A percentile compares a stretch with the other conserved stretches of the same genome.
These are phyloP conservation scores for Barbatosphaeria neglecta DNA, from an alignment of 495 filamentous ascomycete genomes.

Conservation along the genomic window DNA sequence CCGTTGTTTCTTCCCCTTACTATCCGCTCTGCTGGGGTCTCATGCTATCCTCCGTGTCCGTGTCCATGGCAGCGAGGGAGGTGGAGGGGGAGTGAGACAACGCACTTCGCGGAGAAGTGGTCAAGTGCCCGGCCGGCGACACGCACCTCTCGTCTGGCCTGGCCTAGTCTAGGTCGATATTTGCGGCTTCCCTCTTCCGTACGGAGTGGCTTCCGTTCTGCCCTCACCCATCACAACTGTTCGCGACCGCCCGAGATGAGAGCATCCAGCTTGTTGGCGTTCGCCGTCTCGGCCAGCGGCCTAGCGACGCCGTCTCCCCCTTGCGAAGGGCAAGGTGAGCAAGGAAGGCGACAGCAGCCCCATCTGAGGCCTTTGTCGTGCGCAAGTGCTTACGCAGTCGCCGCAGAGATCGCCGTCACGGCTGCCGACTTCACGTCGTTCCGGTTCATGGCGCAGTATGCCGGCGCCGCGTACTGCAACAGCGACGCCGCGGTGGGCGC, in stretches of 20 bases:
- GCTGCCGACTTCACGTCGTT: slow-evolving; percentile 35
- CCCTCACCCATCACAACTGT: background rate
- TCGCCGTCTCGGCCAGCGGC: background rate
- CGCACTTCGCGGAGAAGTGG: too few relatives aligned
- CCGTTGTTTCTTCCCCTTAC: background rate
- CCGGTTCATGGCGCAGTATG: slow-evolving; percentile 55
- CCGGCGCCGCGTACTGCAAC: slow-evolving; percentile 59
- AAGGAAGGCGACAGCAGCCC: too few relatives aligned
- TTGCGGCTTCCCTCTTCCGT: background rate
- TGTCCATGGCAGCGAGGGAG: background rate
- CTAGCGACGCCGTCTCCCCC: too few relatives aligned
- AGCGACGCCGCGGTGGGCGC: slow-evolving; percentile 35
- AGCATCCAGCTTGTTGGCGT: background rate
- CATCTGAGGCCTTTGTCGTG: too few relatives aligned
- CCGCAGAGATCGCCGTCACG: slow-evolving; percentile 14
- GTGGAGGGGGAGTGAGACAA: background rate
- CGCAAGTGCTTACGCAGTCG: background rate
- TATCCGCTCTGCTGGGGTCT: too few relatives aligned
- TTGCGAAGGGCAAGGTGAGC: too few relatives aligned
- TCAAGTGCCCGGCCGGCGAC: background rate
- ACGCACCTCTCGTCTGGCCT: background rate
- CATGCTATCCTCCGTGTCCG: too few relatives aligned
- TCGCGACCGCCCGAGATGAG: background rate
- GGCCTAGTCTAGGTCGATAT: background rate
- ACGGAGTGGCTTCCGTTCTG: too few relatives aligned